phyloP scores from a whole-genome alignment of 2,329 filamentous ascomycete genomes.

The Elsinoe australis region DNA sequence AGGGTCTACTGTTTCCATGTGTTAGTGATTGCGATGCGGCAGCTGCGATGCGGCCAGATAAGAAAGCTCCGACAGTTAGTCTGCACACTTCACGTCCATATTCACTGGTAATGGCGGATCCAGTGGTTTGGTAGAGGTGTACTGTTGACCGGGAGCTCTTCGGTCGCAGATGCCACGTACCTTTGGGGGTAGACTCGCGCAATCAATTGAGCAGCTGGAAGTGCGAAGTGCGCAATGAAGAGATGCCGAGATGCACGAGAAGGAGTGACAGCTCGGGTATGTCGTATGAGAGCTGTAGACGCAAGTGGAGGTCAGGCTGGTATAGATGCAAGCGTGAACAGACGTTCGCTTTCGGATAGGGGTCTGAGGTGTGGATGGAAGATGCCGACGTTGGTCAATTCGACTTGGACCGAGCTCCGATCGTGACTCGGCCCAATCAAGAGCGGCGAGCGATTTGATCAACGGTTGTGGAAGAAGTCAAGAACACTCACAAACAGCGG shows the following conservation, averaged over 20 bases:
- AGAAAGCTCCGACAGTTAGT: background rate
- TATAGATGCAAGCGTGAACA: background rate
- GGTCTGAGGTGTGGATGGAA: constrained; percentile 15
- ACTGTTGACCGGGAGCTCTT: constrained; percentile 1
- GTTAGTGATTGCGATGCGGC: background rate
- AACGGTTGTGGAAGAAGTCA: constrained; percentile 1
- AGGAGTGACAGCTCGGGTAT: background rate
- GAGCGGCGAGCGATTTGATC: background rate
- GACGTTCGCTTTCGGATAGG: constrained; percentile 7
- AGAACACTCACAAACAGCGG: background rate
- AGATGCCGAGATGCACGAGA: no score
- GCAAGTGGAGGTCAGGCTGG: background rate
- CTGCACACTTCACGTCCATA: no score
- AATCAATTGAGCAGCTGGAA: background rate
- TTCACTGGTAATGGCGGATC: background rate
- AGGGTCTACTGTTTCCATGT: background rate
- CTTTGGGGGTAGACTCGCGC: background rate
- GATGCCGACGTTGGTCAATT: constrained; percentile 12
- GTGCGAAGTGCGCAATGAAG: background rate
- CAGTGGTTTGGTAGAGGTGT: background rate
- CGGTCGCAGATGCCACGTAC: constrained; percentile 13
- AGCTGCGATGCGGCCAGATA: background rate
- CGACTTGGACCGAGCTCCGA: constrained; percentile 12
- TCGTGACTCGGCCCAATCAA: constrained; percentile 1
- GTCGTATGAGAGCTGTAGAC: background rate